Evolutionary conservation across 495 filamentous ascomycete genomes (phyloP), one percentile per base, ranked within the genome.

Genomic region (Tuber aestivum): DNA sequence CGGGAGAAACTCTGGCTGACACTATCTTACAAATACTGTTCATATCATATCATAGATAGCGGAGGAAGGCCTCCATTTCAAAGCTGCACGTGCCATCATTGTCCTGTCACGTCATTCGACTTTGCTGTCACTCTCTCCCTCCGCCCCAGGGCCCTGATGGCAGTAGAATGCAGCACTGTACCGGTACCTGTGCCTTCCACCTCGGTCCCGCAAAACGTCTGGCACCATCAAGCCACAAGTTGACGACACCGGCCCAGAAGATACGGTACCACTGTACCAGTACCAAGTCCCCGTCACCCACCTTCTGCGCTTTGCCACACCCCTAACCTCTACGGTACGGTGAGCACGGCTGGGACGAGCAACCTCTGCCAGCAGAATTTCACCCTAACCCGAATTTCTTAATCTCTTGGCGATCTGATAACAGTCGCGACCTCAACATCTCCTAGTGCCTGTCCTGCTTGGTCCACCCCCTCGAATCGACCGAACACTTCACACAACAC

Each of bases 371-470:
- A 65, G 27, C 27, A 65, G 27, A 18, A 18, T 65, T 65, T 35
- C 56, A 65, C 35, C 40, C 72, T 70, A 70, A 74, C 68, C 72
- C 14, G 73, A 71, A 44, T 35, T 40, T 69, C 78, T 42, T 20
- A 45, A 76, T 77, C 74, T 75, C 78, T 79, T 72, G 76, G 78
- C 72, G 21, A 79, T 79, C 78, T 75, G 78, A 79, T 79, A 79
- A 79, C 56, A 70, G 78, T 70, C 78, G 78, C 78, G 78, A 79
- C 77, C 78, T 79, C 77, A 79, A 75, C 48, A 69, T 70, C 70
- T 70, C 76, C 69, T 48, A 48, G 70, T 71, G 69, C 68, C 75
- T 74, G 75, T 37, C 41, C 56, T 65, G 27, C 56, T 35, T 8
- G 6, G 27, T 65, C 16, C 27, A 27, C 41, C 41, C 76, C 38